phyloP scores from a whole-genome alignment of 805 yeast genomes.

The Brettanomyces bruxellensis region DNA sequence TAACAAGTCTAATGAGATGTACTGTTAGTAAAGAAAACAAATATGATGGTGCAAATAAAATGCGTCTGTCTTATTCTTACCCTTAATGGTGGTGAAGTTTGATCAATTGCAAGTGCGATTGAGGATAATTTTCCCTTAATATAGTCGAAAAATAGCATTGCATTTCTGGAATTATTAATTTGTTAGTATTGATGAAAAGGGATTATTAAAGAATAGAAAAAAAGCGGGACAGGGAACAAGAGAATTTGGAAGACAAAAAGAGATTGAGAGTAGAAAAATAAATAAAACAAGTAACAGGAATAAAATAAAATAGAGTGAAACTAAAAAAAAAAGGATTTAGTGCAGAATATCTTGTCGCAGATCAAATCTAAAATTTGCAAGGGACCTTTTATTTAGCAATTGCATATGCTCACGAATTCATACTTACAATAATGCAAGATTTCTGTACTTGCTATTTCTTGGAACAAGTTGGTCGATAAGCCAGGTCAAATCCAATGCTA shows the following conservation, averaged over 20 bases:
- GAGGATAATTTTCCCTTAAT: constrained; percentile 4
- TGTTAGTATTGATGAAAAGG: not conserved
- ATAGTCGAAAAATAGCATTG: constrained; percentile 10
- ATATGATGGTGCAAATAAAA: too few species aligned
- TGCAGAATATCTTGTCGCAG: not conserved
- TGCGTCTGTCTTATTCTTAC: too few species aligned
- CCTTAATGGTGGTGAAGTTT: too few species aligned
- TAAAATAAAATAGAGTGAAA: too few species aligned
- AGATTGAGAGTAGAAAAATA: too few species aligned
- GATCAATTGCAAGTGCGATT: too few species aligned
- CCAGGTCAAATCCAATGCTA: constrained; percentile 11
- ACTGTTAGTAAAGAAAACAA: too few species aligned
- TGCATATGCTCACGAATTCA: not conserved
- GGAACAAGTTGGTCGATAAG: constrained; percentile 14
- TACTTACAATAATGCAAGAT: constrained; percentile 17
- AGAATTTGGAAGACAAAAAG: not conserved
- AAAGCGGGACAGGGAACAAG: not conserved
- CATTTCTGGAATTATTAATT: constrained; percentile 5
- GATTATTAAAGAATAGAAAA: not conserved
- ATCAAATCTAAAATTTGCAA: not conserved
- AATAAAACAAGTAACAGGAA: too few species aligned
- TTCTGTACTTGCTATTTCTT: constrained; percentile 15
- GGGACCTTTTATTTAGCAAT: not conserved
- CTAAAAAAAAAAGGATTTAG: too few species aligned
- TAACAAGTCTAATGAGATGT: constrained; percentile 15